Conservation (phyloP, 179 eudicot species). For the Silene vulgaris region DNA sequence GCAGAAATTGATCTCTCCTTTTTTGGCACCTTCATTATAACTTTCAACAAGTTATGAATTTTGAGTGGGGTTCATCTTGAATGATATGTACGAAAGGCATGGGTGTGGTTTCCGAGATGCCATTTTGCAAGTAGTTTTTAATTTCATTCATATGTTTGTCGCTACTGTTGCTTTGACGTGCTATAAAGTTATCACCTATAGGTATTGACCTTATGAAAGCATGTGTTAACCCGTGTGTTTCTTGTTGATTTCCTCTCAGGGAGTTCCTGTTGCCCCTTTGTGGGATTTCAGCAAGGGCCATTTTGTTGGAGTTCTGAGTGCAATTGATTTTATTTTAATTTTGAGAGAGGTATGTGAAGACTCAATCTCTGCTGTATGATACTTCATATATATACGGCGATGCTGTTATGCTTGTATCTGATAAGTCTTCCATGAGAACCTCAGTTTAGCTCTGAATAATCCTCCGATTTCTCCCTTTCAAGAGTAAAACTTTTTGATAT, state of each 20-base stretch:
- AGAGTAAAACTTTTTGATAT: neutral
- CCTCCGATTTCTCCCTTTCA: neutral
- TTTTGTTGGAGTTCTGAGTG: slow-evolving; percentile 89
- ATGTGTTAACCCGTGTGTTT: slow-evolving; percentile 10
- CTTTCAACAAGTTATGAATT: neutral
- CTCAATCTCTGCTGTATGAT: slow-evolving; percentile 12
- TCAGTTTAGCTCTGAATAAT: slow-evolving; percentile 4
- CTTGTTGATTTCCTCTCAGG: slow-evolving; percentile 44
- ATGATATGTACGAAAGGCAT: neutral
- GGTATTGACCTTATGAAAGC: neutral
- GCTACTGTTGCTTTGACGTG: slow-evolving; percentile 1
- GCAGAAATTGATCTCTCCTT: neutral
- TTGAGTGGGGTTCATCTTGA: neutral
- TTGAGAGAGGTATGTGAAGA: slow-evolving; percentile 57
- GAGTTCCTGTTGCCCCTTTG: slow-evolving; percentile 78
- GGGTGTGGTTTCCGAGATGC: neutral
- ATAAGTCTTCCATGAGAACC: slow-evolving; percentile 10
- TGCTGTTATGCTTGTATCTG: slow-evolving; percentile 6
- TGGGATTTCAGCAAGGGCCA: slow-evolving; percentile 76
- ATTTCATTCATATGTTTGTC: neutral
- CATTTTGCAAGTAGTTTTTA: neutral
- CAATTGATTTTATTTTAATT: slow-evolving; percentile 78
- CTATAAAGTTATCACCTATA: neutral
- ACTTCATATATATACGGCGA: neutral
- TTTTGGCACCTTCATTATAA: neutral